These are phyloP conservation scores for Pyropia haitanensis DNA, from an alignment of 23 red algal genomes.

Conservation along the genomic window DNA sequence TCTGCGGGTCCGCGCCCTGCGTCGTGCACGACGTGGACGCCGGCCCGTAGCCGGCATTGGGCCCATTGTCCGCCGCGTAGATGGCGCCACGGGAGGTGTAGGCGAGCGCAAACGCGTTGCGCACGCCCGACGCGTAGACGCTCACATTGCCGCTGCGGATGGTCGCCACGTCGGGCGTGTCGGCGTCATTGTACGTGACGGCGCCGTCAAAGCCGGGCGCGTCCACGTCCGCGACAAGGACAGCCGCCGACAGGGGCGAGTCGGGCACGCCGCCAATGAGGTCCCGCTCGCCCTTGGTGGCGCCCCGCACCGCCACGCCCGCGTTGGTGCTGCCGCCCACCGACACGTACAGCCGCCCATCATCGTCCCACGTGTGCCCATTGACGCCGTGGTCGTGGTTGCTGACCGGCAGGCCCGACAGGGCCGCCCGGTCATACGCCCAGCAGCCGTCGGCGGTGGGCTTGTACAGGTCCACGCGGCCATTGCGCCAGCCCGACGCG, in stretches of 20 bases:
- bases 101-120: constrained; percentile 39
- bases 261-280: constrained; percentile 46
- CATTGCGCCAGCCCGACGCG: constrained; percentile 32
- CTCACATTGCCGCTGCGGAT: constrained; percentile 25
- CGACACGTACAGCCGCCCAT: constrained; percentile 38
- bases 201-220: constrained; percentile 24
- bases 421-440: constrained; percentile 8
- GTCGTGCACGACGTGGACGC: constrained; percentile 28
- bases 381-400: constrained; percentile 61
- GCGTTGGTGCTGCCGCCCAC: constrained; percentile 56
- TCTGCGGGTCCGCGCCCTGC: constrained; percentile 20
- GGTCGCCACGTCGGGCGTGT: constrained; percentile 6
- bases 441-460: constrained; percentile 12
- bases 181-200: constrained; percentile 20
- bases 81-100: constrained; percentile 18
- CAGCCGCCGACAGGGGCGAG: constrained; percentile 33
- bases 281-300: constrained; percentile 17
- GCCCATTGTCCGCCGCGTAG: constrained; percentile 49
- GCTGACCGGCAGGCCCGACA: constrained; percentile 35
- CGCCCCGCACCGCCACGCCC: constrained; percentile 29
- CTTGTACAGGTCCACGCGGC: constrained; percentile 4
- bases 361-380: constrained; percentile 25
- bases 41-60: constrained; percentile 49
- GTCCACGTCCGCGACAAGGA: constrained; percentile 20
- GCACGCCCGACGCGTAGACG: constrained; percentile 42